phyloP scores from a whole-genome alignment of 2,329 filamentous ascomycete genomes.

The Colletotrichum sp. region DNA sequence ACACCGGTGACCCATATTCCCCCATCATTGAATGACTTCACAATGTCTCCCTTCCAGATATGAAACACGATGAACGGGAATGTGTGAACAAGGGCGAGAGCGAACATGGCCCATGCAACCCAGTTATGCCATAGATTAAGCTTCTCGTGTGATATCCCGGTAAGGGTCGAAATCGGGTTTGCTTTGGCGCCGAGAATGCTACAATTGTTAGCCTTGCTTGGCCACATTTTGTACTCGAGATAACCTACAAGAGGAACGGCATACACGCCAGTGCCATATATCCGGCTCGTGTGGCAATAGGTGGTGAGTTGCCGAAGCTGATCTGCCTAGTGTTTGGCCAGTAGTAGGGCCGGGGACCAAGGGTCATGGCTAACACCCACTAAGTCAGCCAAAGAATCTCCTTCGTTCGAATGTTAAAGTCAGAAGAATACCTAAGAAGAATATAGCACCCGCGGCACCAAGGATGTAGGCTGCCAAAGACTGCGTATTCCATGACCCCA shows the following conservation, averaged over 20 bases:
- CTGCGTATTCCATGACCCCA: conserved; percentile 43
- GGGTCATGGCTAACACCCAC: conserved; percentile 36
- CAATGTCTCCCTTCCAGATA: conserved; percentile 52
- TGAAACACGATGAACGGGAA: conserved; percentile 64
- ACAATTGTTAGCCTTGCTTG: rapidly evolving
- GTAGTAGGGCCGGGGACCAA: conserved; percentile 59
- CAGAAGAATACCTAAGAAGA: conserved; percentile 40
- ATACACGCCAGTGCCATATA: conserved; percentile 57
- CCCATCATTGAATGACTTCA: conserved; percentile 45
- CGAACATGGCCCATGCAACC: conserved; percentile 60
- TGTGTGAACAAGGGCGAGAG: conserved; percentile 61
- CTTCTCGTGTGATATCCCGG: conserved; percentile 61
- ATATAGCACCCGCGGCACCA: conserved; percentile 42
- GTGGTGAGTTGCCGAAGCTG: conserved; percentile 55
- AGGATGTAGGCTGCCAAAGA: conserved; percentile 49
- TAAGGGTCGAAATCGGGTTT: conserved; percentile 58
- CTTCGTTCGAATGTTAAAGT: not conserved
- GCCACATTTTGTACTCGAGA: too few species aligned
- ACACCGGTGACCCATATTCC: conserved; percentile 62
- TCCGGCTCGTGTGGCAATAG: conserved; percentile 55
- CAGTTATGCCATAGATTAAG: conserved; percentile 62
- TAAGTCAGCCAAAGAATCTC: not conserved
- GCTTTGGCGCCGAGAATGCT: conserved; percentile 57
- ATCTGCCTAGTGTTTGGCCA: conserved; percentile 49
- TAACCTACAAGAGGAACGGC: conserved; percentile 51